Evolutionary conservation across 768 basidiomycete species (phyloP).

Genomic region (Cantharellus cinnabarinus): DNA sequence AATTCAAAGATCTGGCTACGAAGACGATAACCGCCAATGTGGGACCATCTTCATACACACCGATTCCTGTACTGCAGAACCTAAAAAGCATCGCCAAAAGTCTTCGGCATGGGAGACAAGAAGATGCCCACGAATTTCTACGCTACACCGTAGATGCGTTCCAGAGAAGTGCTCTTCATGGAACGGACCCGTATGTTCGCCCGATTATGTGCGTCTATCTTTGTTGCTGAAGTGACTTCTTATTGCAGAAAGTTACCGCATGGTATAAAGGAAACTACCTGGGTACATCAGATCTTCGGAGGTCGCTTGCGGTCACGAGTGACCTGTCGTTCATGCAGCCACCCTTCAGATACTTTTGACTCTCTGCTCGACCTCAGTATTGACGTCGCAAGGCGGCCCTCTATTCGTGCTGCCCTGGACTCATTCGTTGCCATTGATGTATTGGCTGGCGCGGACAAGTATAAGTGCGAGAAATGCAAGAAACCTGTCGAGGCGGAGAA

Average conservation of each 20-base stretch:
- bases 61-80: conserved; percentile 41
- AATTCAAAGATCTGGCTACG: conserved; percentile 32
- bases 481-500: conserved; percentile 80
- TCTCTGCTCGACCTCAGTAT: conserved; percentile 83
- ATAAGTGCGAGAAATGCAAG: conserved; percentile 99
- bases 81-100: conserved; percentile 62
- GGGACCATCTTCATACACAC: conserved; percentile 37
- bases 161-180: conserved; percentile 65
- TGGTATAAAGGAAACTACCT: conserved; percentile 63
- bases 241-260: conserved; percentile 39
- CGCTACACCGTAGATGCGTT: conserved; percentile 83
- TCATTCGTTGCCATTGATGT: conserved; percentile 69
- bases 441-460: conserved; percentile 82
- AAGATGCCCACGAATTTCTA: conserved; percentile 95
- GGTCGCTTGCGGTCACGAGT: conserved; percentile 83
- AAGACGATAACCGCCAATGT: not conserved
- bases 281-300: conserved; percentile 89
- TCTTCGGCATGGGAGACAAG: conserved; percentile 79
- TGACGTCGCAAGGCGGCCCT: conserved; percentile 43
- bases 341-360: conserved; percentile 94
- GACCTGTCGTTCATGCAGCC: conserved; percentile 54
- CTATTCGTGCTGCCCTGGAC: conserved; percentile 49
- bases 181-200: conserved; percentile 40
- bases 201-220: not conserved
- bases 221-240: not conserved